A percentile compares a stretch with the other conserved stretches of the same genome.
phyloP scores from a whole-genome alignment of 345 rosid species.

The Isatis tinctoria region DNA sequence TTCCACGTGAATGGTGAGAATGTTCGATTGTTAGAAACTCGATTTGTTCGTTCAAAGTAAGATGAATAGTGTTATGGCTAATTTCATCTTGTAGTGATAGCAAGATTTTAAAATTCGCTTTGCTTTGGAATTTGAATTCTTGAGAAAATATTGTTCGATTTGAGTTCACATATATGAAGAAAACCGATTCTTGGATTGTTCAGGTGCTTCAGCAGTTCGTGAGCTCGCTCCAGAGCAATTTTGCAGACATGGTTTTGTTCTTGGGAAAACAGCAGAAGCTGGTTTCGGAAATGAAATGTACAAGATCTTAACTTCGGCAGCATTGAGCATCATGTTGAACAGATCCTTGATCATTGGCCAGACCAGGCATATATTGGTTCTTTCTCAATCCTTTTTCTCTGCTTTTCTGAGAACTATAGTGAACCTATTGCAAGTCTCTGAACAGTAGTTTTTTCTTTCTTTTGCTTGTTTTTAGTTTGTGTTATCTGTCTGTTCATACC shows the following conservation, averaged over 20 bases:
- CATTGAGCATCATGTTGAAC: conserved; percentile 80
- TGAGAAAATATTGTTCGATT: background rate
- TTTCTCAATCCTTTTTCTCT: conserved; percentile 78
- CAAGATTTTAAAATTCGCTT: background rate
- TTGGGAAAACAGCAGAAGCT: conserved; percentile 95
- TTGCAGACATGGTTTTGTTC: conserved; percentile 75
- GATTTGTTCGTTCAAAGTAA: background rate
- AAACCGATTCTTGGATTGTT: background rate
- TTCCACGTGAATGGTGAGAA: conserved; percentile 55
- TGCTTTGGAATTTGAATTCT: background rate
- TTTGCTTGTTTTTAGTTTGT: background rate
- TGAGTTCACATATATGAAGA: background rate
- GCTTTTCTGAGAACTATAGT: background rate
- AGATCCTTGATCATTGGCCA: conserved; percentile 98
- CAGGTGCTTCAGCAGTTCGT: conserved; percentile 75
- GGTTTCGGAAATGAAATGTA: conserved; percentile 99
- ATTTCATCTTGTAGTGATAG: background rate
- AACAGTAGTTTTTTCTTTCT: background rate
- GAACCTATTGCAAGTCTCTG: background rate
- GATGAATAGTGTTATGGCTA: background rate
- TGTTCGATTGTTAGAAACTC: background rate
- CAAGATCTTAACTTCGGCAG: conserved; percentile 89
- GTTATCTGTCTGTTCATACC: conserved; percentile 23
- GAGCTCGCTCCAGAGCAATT: conserved; percentile 73
- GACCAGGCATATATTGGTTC: conserved; percentile 99